phyloP scores from a whole-genome alignment of 2,329 filamentous ascomycete species.

The Fusarium stilboides region DNA sequence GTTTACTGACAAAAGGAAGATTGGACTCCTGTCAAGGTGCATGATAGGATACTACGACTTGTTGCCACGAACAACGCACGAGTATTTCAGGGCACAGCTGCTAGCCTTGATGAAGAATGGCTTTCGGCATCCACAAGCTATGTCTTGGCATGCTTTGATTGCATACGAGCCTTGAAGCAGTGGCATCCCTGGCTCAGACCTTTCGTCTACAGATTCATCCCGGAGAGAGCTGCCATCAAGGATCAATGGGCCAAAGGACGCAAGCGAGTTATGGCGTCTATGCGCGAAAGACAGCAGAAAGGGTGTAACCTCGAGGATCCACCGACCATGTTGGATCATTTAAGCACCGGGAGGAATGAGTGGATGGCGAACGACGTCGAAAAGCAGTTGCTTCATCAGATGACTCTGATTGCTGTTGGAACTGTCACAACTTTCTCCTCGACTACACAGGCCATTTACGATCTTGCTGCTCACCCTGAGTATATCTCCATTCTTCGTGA shows the following conservation, averaged over 20 bases:
- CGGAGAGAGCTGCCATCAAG: slow-evolving; percentile 17
- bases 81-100: slow-evolving; percentile 24
- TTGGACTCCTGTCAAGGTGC: slow-evolving; percentile 22
- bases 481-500: slow-evolving; percentile 27
- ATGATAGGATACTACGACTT: slow-evolving; percentile 15
- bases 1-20: background rate
- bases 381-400: slow-evolving; percentile 20
- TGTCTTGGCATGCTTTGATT: slow-evolving; percentile 22
- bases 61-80: slow-evolving; percentile 27
- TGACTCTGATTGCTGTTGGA: slow-evolving; percentile 31
- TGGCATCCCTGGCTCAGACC: slow-evolving; percentile 26
- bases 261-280: slow-evolving; percentile 12
- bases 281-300: background rate
- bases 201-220: slow-evolving; percentile 21
- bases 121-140: slow-evolving; percentile 13
- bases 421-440: slow-evolving; percentile 41
- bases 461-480: slow-evolving; percentile 39
- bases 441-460: slow-evolving; percentile 39
- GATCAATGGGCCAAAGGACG: slow-evolving; percentile 26
- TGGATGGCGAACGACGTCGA: slow-evolving; percentile 14
- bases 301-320: background rate
- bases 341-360: slow-evolving; percentile 19
- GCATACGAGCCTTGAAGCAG: slow-evolving; percentile 28
- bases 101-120: slow-evolving; percentile 27
- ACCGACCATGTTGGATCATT: slow-evolving; percentile 9